Conservation (phyloP, 495 filamentous ascomycete genomes). For the Apodospora peruviana region DNA sequence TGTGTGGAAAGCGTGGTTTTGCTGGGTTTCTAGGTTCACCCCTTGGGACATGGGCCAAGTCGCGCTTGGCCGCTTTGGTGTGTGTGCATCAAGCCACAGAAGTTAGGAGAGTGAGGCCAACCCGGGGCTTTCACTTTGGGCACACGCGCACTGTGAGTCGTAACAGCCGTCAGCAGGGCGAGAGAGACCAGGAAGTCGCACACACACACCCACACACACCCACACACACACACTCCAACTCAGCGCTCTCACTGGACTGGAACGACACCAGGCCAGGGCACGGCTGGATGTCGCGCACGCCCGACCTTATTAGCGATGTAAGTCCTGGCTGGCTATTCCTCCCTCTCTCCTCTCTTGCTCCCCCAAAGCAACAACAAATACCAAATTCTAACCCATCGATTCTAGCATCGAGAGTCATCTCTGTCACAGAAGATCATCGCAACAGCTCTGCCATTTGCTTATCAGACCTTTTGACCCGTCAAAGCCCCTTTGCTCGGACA, state of each 20-base stretch:
- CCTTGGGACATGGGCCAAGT: conserved; percentile 3
- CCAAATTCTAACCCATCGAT: conserved; percentile 33
- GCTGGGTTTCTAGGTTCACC: conserved; percentile 3
- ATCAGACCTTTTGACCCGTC: conserved; percentile 26
- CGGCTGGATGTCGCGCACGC: too few relatives aligned
- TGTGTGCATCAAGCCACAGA: background rate
- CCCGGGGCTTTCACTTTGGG: background rate
- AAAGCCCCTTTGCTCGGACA: conserved; percentile 32
- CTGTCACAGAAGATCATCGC: conserved; percentile 51
- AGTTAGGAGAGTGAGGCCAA: background rate
- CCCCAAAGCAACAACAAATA: conserved; percentile 41
- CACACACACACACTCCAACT: conserved; percentile 3
- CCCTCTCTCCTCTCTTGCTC: conserved; percentile 26
- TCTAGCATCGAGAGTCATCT: conserved; percentile 43
- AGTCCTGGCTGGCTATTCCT: conserved; percentile 12
- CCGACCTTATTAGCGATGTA: conserved; percentile 17
- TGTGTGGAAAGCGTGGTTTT: background rate
- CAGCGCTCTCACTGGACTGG: background rate
- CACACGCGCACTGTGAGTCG: background rate
- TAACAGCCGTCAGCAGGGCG: background rate
- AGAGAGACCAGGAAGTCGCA: too few relatives aligned
- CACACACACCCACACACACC: conserved; percentile 1
- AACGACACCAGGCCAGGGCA: too few relatives aligned
- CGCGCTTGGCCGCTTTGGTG: conserved; percentile 1
- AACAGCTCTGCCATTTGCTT: conserved; percentile 42